Evolutionary conservation across 345 rosid species (phyloP), one percentile per base, ranked within the genome.

Genomic region (Raphanus sativus): DNA sequence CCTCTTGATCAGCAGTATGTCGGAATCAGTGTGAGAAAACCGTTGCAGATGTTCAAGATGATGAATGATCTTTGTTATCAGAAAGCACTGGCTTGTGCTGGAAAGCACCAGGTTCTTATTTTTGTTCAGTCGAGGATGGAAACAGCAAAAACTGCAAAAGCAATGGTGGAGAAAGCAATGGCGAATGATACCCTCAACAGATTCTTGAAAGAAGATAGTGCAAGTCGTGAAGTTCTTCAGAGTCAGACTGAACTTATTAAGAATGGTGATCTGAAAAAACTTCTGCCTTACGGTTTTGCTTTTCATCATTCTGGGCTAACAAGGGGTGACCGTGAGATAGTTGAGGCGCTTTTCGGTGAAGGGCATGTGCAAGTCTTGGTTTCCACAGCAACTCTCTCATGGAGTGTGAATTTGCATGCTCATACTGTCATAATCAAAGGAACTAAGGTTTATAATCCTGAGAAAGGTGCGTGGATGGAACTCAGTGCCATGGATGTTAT

Each of bases 41-140:
- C 96, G 3, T 82, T 89, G 76, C 90, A 84, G 85, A 89, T 91
- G 86, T 90, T 94, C 75, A 91, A 94, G 78, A 80, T 94, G 88
- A 94, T 94, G 45, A 91, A 94, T 73, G 96, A 90, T 69, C 58
- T 91, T 58, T 94, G 98, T 80, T 91, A 94, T 28, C 88, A 90
- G 69, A 94, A 94, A 83, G 94, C 91, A 32, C 71, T 89, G 84
- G 89, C 85, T 32, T 89, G 75, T 62, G 98, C 98, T 16, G 97
- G 98, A 59, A 89, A 90, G 71, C 97, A 94, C 78, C 94, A 94
- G 79, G 93, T 88, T 77, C 97, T 94, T 75, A 90, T 91, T 61
- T 94, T 94, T 69, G 98, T 94, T 54, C 98, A 94, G 81, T 94
- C 98, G 4, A 86, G 97, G 70, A 94, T 90, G 82, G 98, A 94